Evolutionary conservation across 2,329 filamentous ascomycete species (phyloP), one percentile per base, ranked within the genome.

Genomic region (Gaeumannomyces sp.): DNA sequence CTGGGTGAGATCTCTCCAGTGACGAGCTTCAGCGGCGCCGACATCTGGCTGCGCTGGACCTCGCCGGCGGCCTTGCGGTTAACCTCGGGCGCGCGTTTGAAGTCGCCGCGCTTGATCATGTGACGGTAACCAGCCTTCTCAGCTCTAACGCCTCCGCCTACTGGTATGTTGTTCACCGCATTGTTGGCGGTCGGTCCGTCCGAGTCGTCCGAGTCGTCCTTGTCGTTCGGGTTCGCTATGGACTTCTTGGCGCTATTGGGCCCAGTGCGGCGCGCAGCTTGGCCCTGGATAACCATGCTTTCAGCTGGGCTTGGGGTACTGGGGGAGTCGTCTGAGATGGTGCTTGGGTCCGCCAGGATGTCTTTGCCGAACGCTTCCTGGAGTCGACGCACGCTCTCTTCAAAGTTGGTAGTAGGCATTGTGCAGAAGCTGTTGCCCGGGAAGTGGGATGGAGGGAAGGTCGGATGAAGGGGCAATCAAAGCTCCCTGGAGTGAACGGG

Each of bases 1-100:
- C 71, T 66, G 1, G 64, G 31, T 25, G 72, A 67, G 13, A 68
- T 14, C 6, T 76, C 71, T 13, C 76, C 74, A 28, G 69, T 53
- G 14, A 62, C 53, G 45, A 77, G 65, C 2, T 66, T 66, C 19
- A 69, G 67, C 59, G 68, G 64, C n/a, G 38, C 35, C 67, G 66
- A 70, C 16, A 31, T 10, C 31, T 64, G 62, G 10, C 19, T 22
- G 16, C 53, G 57, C 57, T 45, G 33, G 57, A 64, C 62, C 27
- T 64, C 56, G 25, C 50, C 57, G 58, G 62, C 62, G 33, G 22
- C 22, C 4, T 38, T 19, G 35, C 31, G n/a, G 28, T 50, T 58
- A 16, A 67, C 65, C 16, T 64, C 65, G 65, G 22, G 45, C 45
- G 45, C 7, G 22, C 45, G 45, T 22, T 53, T 53, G 45, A 53